Base-by-base conservation (phyloP, 495 filamentous ascomycete genomes). In the Amniculicola lignicola region DNA sequence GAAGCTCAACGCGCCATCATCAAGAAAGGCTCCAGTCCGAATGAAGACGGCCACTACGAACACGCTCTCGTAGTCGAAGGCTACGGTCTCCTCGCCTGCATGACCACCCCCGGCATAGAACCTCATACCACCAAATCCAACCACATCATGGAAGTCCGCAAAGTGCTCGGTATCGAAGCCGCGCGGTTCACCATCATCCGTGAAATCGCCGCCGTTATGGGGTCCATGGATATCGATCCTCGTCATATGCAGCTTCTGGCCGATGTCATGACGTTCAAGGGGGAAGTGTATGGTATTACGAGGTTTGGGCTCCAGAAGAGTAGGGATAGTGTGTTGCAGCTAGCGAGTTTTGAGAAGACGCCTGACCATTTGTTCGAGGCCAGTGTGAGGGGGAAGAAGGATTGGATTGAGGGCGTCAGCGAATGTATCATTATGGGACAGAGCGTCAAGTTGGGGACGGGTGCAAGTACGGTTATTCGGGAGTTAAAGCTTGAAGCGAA, bases 221-320 rank as follows among this genome's bases (percentile, higher is more conserved):
- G 77, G 39, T 81, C 83, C 65, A 96, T 98, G 93, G 82, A 83
- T 73, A 96, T 98, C 61, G 93, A 98, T 75, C 93, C 93, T 23
- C 87, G 94, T 27, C 93, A 98, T 78, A 96, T 98, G 91, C 88
- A 96, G 69, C 81, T 98, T 6, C 80, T 98, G 14, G 92, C 93
- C n/a, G 94, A 98, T 54, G 90, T 96, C 29, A 98, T 98, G 93
- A 98, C 93, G 4, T 97, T 92, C 79, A 96, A 95, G 72, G 93
- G 93, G 41, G 92, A 97, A 58, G 87, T 97, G 0, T 80, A 96
- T n/a, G 93, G 93, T 29, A 98, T 98, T 66, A 98, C 93, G 7
- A 85, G 93, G 21, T 97, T 97, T 70, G 93, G 93, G 44, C 77
- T 98, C 35, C 84, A 89, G 43, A 98, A 98, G 78, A 98, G 96